Evolutionary conservation across 2,329 filamentous ascomycete genomes (phyloP), one percentile per base, ranked within the genome.

Genomic region (Talaromyces atroroseus): DNA sequence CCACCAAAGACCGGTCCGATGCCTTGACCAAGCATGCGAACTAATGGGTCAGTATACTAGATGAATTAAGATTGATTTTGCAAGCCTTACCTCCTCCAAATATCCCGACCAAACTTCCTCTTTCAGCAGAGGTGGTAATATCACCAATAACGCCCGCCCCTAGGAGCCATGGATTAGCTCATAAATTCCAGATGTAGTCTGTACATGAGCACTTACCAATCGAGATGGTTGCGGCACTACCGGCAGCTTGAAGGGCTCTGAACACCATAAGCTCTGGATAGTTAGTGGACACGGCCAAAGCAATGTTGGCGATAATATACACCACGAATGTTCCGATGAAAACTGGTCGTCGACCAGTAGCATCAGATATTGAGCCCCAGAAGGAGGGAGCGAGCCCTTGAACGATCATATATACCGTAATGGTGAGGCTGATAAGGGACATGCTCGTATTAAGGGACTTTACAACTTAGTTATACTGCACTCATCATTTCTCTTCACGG

Each of bases 141-240:
- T 72, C 70, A 7, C 65, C 64, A 23, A 69, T 59, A n/a, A 69
- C 63, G 1, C 68, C 69, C 44, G 66, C n/a, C n/a, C n/a, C n/a
- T n/a, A n/a, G n/a, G n/a, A n/a, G n/a, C n/a, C n/a, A n/a, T n/a
- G n/a, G n/a, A n/a, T n/a, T n/a, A n/a, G n/a, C n/a, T n/a, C n/a
- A n/a, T n/a, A n/a, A n/a, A n/a, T n/a, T n/a, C n/a, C n/a, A n/a
- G n/a, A n/a, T n/a, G n/a, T n/a, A n/a, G n/a, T n/a, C n/a, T n/a
- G n/a, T n/a, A n/a, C n/a, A n/a, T n/a, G n/a, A n/a, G n/a, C n/a
- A n/a, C n/a, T n/a, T 66, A 2, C 62, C 66, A 32, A 72, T 63
- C 1, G 65, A 54, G 7, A 69, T 61, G 1, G 66, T 67, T 3
- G 65, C 62, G 45, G 60, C 66, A 45, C 57, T 68, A 23, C 60